Evolutionary conservation across 2,329 filamentous ascomycete species (phyloP).

Genomic region (Hypoxylon sp.): DNA sequence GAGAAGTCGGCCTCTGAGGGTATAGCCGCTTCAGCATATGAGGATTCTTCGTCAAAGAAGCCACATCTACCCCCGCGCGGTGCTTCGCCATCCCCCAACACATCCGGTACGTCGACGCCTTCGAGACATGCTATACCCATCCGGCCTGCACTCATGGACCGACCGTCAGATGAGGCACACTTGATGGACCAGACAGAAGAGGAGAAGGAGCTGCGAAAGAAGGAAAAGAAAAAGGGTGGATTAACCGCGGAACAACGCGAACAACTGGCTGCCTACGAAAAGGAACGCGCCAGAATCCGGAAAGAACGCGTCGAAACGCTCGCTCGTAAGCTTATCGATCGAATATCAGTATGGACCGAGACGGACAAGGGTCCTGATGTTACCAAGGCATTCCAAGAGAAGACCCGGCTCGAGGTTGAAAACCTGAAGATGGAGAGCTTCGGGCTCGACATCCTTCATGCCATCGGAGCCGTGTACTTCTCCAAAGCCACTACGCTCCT

Average conservation of each 20-base stretch:
- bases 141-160: conserved; percentile 89
- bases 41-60: conserved; percentile 43
- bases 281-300: conserved; percentile 85
- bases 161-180: conserved; percentile 81
- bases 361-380: conserved; percentile 91
- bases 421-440: conserved; percentile 99
- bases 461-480: conserved; percentile 91
- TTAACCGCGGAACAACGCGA: conserved; percentile 94
- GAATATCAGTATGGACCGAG: conserved; percentile 95
- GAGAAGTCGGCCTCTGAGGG: conserved; percentile 51
- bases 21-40: conserved; percentile 46
- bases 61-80: conserved; percentile 54
- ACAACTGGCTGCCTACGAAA: conserved; percentile 88
- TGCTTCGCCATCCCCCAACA: conserved; percentile 59
- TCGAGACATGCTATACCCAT: conserved; percentile 73
- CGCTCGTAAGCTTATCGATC: conserved; percentile 86
- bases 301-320: conserved; percentile 92
- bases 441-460: conserved; percentile 94
- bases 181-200: conserved; percentile 77
- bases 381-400: conserved; percentile 90
- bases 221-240: conserved; percentile 87
- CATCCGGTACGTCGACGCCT: conserved; percentile 55
- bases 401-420: conserved; percentile 94
- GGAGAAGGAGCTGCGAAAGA: conserved; percentile 81
- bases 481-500: conserved; percentile 89